Base-by-base conservation (phyloP, 1,284 basidiomycete species). In the Austroboletus niveus region DNA sequence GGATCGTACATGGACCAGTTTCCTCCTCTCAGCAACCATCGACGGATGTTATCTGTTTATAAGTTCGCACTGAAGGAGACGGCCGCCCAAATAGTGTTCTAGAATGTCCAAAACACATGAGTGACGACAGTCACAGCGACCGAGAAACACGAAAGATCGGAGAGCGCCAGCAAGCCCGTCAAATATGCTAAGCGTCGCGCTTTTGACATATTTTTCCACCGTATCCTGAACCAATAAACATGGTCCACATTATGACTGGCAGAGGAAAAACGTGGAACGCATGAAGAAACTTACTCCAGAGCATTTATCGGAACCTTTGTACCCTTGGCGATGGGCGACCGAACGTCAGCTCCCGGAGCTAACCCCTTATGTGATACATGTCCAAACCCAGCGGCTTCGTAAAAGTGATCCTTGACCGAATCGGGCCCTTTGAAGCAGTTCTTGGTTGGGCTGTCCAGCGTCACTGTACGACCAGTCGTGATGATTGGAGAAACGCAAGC, bases 71-170 rank as follows among this genome's bases (percentile, higher is more conserved):
- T 30, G 39, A 51, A 45, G 65, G 66, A 31, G 68, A 61, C 4
- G 68, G 67, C 34, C 65, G 58, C 31, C 55, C 68, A 48, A 68
- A 67, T n/a, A 32, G 44, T 49, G 46, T 56, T 56, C 68, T 64
- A 48, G 31, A 56, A 50, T 31, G 32, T 42, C 48, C 49, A 51
- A 51, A 54, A 51, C 10, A 43, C 39, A 47, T 65, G 55, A 63
- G 66, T 53, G 48, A 63, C 43, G 42, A 51, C 46, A 29, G 51
- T 53, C 45, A 55, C 42, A 22, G 22, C 45, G 35, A 60, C 47
- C 45, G 31, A 58, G 31, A 64, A 54, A 54, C 48, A 56, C 3
- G 49, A 47, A 53, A 62, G 46, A 51, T 63, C 54, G 52, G 46
- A 60, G 22, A 55, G 24, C 8, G 46, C 12, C 50, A 48, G 51